Conservation (phyloP, 129 eudicot genomes). For the Tanacetum coccineum region DNA sequence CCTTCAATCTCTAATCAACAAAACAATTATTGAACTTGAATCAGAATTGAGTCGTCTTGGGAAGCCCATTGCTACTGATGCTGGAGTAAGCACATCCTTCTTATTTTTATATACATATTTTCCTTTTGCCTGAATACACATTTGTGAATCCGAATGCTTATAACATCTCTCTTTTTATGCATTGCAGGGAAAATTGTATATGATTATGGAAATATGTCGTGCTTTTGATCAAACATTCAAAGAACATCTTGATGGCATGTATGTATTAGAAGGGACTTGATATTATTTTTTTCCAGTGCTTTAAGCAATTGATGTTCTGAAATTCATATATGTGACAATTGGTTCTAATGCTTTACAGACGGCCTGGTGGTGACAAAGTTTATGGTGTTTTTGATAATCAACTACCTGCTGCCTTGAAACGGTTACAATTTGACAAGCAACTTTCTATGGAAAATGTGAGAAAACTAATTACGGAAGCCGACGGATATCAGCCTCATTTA, state of each 20-base stretch:
- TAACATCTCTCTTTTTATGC: slow-evolving; percentile 12
- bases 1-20: slow-evolving; percentile 93
- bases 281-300: background rate
- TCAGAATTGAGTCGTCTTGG: slow-evolving; percentile 93
- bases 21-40: slow-evolving; percentile 85
- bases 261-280: slow-evolving; percentile 35
- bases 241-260: slow-evolving; percentile 99
- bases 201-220: slow-evolving; percentile 92
- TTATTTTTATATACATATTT: background rate
- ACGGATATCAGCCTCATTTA: slow-evolving; percentile 95
- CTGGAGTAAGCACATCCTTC: slow-evolving; percentile 63
- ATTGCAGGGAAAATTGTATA: slow-evolving; percentile 78
- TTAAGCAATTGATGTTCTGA: slow-evolving; percentile 2
- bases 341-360: slow-evolving; percentile 45
- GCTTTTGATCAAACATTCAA: slow-evolving; percentile 86
- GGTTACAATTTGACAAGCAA: slow-evolving; percentile 94
- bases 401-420: slow-evolving; percentile 92
- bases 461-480: slow-evolving; percentile 94
- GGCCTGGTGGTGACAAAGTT: slow-evolving; percentile 95
- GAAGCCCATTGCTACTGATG: slow-evolving; percentile 90
- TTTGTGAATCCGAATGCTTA: slow-evolving; percentile 6
- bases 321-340: slow-evolving; percentile 1
- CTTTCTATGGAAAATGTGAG: slow-evolving; percentile 92
- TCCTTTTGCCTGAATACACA: background rate
- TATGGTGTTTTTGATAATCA: slow-evolving; percentile 81